Base-by-base conservation (phyloP, 2,329 filamentous ascomycete genomes). In the Trematosphaeria pertusa region DNA sequence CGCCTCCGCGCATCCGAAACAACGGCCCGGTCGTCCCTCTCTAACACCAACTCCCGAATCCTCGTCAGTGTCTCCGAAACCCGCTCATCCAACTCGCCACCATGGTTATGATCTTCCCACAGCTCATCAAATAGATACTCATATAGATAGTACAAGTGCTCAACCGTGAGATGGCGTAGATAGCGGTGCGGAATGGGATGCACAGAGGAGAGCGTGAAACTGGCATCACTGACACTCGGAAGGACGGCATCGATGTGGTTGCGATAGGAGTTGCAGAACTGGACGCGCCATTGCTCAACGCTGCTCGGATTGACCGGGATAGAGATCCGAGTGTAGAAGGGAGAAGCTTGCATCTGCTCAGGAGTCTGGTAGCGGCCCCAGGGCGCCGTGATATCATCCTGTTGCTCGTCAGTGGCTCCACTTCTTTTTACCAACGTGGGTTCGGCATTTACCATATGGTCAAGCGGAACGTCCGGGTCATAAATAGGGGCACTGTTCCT, bases 241-340 rank as follows among this genome's bases (percentile, higher is more conserved):
- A n/a, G n/a, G n/a, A n/a, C n/a, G n/a, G n/a, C n/a, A n/a, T 11
- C 17, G 22, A 14, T 18, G n/a, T 19, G 17, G n/a, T 17, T n/a
- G 22, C n/a, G 33, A 15, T 18, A n/a, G 9, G n/a, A 28, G 2
- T 12, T 4, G 10, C 18, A 2, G 14, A 38, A 5, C 10, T 37
- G 19, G n/a, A 12, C 15, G 24, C 33, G 41, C 33, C 41, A 44
- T 34, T 38, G 35, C 26, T 45, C 34, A 6, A n/a, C 15, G 12
- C 14, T 24, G 14, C 28, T 34, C 5, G 42, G 42, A 14, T 45
- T 45, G 6, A 38, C n/a, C 3, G 42, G 42, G 8, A 45, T 38
- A 6, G 28, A 10, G 35, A 45, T 18, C 5, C 19, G 34, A 5
- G 8, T n/a, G 26, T 33, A 33, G 9, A 17, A 45, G 3, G 18